These are phyloP conservation scores for Eragrostis nindensis DNA, from an alignment of 176 grass and related monocot genomes.

Conservation along the genomic window DNA sequence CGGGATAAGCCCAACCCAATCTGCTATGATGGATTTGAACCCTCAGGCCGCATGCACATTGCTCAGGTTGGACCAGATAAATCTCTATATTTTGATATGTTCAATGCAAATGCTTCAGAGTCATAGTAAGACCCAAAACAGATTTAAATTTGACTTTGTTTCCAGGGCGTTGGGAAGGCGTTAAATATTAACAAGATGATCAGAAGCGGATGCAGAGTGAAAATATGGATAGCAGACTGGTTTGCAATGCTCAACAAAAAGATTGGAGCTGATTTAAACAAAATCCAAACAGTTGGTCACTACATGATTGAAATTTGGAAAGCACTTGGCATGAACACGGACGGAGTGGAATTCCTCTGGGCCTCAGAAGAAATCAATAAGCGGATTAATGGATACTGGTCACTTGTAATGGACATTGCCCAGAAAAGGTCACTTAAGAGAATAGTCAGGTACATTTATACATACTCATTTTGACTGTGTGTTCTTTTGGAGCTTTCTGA, in stretches of 20 bases:
- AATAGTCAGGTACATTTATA: constrained; percentile 56
- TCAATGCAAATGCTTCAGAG: no score
- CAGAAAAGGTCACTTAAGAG: constrained; percentile 56
- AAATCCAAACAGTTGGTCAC: constrained; percentile 66
- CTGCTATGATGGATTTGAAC: not conserved
- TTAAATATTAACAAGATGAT: constrained; percentile 85
- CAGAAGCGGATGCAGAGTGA: constrained; percentile 65
- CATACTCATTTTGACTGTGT: not conserved
- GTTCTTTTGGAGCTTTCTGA: not conserved
- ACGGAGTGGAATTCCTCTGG: constrained; percentile 82
- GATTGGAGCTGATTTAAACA: constrained; percentile 78
- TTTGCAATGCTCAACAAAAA: constrained; percentile 89
- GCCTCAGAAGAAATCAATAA: constrained; percentile 77
- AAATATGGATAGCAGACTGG: constrained; percentile 92
- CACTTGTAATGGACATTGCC: constrained; percentile 86
- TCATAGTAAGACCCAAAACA: no score
- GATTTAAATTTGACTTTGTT: not conserved
- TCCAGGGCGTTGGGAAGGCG: constrained; percentile 74
- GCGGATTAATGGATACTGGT: constrained; percentile 72
- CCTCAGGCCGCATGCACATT: not conserved
- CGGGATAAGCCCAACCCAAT: not conserved
- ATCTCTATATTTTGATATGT: no score
- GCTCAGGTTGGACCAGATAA: not conserved
- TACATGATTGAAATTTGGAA: constrained; percentile 95
- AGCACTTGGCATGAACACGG: constrained; percentile 71